Evolutionary conservation across 108 stramenopile genomes (phyloP).

Genomic region (Tribonema minus): DNA sequence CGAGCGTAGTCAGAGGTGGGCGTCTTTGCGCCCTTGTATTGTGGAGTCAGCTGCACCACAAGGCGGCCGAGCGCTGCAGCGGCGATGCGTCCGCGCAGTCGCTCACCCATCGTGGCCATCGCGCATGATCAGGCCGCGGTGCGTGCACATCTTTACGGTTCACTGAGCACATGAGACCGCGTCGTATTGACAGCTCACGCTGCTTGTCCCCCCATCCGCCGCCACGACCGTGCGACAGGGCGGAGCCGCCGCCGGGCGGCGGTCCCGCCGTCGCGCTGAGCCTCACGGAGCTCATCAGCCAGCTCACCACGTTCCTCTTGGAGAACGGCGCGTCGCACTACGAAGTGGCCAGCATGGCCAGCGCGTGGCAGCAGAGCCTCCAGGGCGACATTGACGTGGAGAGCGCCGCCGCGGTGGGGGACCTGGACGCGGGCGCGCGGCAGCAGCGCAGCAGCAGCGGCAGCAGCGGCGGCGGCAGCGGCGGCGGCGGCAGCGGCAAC

Average conservation of each 20-base stretch:
- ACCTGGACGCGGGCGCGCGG: too few species aligned
- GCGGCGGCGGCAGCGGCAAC: slow-evolving; percentile 4
- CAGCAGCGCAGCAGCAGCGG: too few species aligned
- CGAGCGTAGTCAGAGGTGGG: background rate
- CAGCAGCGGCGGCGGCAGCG: background rate
- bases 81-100: too few species aligned
- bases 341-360: too few species aligned
- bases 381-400: too few species aligned
- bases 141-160: background rate
- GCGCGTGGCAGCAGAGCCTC: too few species aligned
- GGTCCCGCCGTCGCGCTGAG: background rate
- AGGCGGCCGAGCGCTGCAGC: background rate
- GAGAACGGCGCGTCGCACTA: slow-evolving; percentile 1
- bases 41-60: background rate
- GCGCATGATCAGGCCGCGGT: background rate
- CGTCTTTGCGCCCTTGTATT: background rate
- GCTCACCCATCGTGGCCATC: too few species aligned
- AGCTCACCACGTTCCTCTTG: background rate
- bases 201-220: background rate
- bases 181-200: background rate
- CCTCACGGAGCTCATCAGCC: background rate
- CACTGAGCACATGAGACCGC: background rate
- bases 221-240: too few species aligned
- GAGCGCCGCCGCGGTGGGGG: too few species aligned
- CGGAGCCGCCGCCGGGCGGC: background rate